These are phyloP conservation scores for Zangia roseola DNA, from an alignment of 768 basidiomycete genomes.

Conservation along the genomic window DNA sequence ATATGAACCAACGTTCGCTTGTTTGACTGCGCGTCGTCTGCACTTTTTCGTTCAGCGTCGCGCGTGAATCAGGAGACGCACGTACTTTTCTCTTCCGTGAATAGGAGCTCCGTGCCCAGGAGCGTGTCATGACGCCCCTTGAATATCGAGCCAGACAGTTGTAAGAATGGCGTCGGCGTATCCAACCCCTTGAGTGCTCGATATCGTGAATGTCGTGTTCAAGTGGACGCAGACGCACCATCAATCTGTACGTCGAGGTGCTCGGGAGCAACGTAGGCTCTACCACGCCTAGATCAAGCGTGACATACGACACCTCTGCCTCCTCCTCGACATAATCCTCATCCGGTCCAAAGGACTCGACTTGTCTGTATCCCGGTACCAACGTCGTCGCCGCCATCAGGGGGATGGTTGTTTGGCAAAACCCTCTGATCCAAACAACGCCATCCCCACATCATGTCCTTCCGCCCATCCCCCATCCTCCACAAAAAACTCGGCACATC, in stretches of 20 bases:
- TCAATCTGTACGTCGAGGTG: constrained; percentile 66
- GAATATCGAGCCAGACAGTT: constrained; percentile 72
- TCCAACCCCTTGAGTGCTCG: constrained; percentile 59
- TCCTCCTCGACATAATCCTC: constrained; percentile 60
- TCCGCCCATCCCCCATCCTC: constrained; percentile 34
- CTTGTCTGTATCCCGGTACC: constrained; percentile 62
- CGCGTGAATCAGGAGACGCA: background rate
- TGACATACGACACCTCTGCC: constrained; percentile 62
- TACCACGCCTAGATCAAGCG: constrained; percentile 67
- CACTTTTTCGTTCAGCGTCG: background rate
- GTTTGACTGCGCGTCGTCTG: constrained; percentile 46
- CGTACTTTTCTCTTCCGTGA: constrained; percentile 65
- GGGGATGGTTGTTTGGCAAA: constrained; percentile 19
- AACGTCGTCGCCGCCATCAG: constrained; percentile 30
- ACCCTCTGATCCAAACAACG: constrained; percentile 29
- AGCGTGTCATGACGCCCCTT: constrained; percentile 67
- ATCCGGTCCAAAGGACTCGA: constrained; percentile 65
- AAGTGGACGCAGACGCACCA: constrained; percentile 45
- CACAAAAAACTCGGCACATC: constrained; percentile 38
- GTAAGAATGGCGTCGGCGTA: constrained; percentile 73
- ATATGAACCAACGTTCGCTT: constrained; percentile 55
- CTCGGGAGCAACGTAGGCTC: constrained; percentile 77
- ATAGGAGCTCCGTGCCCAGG: constrained; percentile 74
- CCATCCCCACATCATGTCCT: constrained; percentile 25
- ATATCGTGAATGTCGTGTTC: background rate